Evolutionary conservation across 768 basidiomycete genomes (phyloP), one percentile per base, ranked within the genome.

Genomic region (Mrakia hoshinonis): DNA sequence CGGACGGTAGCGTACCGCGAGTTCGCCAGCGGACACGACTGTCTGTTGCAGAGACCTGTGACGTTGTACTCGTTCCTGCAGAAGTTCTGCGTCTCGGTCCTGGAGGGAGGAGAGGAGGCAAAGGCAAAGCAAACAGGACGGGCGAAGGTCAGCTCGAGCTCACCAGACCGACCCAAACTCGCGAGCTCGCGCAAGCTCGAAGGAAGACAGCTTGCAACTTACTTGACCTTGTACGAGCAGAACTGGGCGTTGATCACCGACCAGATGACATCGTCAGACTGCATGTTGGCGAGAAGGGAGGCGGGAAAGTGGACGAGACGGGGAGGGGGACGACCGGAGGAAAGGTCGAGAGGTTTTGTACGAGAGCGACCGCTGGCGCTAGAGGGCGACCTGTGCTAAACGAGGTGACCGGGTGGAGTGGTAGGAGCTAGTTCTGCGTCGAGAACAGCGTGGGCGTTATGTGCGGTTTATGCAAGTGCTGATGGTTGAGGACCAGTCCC

Each of bases 141-240:
- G 29, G 52, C 67, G 39, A 43, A 54, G 39, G 39, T 54, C 36
- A 67, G 66, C 52, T 54, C 36, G 52, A 67, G 51, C 65, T 66
- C 47, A 18, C 24, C 22, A n/a, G 24, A 48, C 20, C 34, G 43
- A 5, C 10, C 3, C 24, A 36, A 22, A n/a, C 26, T 31, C 3
- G 11, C 36, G 68, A 49, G 49, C 4, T 29, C 26, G 34, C 43
- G 34, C n/a, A 26, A 62, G 24, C 20, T n/a, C 18, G 26, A 20
- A 7, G 29, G 52, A 51, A 4, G 26, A 55, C 11, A 3, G 12
- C 22, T 9, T 7, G 1, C 20, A 4, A 83, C 91, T 79, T 76
- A 94, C 95, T 95, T 98, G 84, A 99, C 94, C 89, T 97, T 98
- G 81, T 95, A 99, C 0, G 95, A 96, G 83, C 96, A 99, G 80